Base-by-base conservation (phyloP, 176 grass and related monocot species). In the Cenchrus fungigraminus region DNA sequence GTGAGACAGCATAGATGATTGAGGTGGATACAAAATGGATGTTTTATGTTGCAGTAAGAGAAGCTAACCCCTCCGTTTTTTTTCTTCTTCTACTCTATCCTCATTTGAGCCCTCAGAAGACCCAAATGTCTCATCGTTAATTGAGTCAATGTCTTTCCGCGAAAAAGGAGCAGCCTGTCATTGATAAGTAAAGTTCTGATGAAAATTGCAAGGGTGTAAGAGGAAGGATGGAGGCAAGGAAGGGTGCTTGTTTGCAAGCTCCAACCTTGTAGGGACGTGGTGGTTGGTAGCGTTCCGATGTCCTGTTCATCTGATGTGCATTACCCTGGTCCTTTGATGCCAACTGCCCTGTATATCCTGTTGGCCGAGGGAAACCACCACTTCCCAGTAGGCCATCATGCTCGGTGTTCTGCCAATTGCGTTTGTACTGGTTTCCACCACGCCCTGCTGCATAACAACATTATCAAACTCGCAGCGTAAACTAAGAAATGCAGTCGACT, bases 91-190 rank as follows among this genome's bases (percentile, higher is more conserved):
- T 87, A 74, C 88, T 89, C 84, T 99, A 54, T 96, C 97, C 29
- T 91, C 85, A 80, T 68, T 91, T 80, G 96, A 94, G 70, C 29
- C 87, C 79, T 96, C 90, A 62, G 62, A 85, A 78, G 86, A 92
- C 20, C 94, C 97, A 94, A 99, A 99, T 66, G 97, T 99, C 82
- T 99, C 97, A 83, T 99, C 94, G 6, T 99, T 99, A 51, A 91
- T 77, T 76, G 91, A 71, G 76, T 99, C 97, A 86, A 89, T 44
- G 87, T 96, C 86, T 88, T 84, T 94, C 71, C 79, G 87, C 22
- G 82, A 31, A 81, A 94, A 88, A n/a, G 86, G 84, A 76, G 60
- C 74, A 83, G 94, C 87, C 93, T 96, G 87, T 53, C 81, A 71
- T 60, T 56, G 71, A 79, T 29, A 6, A 56, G 55, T 63, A 51